Evolutionary conservation across 139 green algal species (phyloP).

Genomic region (Chlamydomonas eustigma): DNA sequence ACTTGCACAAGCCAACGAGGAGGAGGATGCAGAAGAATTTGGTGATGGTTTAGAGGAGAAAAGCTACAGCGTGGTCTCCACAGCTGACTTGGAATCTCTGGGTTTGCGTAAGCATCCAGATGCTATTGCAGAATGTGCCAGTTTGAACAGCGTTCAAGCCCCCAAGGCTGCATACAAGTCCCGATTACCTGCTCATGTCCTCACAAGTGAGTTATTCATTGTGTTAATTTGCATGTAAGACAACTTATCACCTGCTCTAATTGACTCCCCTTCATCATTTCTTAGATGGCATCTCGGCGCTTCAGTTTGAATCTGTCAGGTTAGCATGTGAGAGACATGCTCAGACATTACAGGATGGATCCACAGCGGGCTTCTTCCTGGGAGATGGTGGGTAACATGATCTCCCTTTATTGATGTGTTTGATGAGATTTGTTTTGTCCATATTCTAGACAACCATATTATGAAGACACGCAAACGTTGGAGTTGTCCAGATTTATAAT

Average conservation of each 20-base stretch:
- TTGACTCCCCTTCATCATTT: too few relatives aligned
- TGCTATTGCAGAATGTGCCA: conserved; percentile 1
- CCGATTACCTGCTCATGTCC: not conserved
- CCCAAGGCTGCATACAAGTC: conserved; percentile 2
- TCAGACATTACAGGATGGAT: conserved; percentile 37
- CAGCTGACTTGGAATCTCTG: conserved; percentile 3
- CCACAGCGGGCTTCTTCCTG: conserved; percentile 62
- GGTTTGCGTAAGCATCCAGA: not conserved
- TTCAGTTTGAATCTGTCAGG: conserved; percentile 44
- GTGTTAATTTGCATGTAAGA: not conserved
- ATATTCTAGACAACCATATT: too few relatives aligned
- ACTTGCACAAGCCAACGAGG: not conserved
- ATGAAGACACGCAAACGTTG: too few relatives aligned
- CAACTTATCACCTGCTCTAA: too few relatives aligned
- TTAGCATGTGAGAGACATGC: conserved; percentile 43
- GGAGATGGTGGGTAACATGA: conserved; percentile 50
- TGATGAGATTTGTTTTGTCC: too few relatives aligned
- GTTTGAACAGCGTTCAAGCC: not conserved
- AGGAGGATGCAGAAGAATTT: not conserved
- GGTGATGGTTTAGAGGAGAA: not conserved
- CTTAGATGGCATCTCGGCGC: conserved; percentile 30
- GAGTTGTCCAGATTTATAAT: too few relatives aligned
- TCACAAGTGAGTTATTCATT: not conserved
- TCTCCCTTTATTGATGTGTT: not conserved
- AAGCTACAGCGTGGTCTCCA: conserved; percentile 6